These are phyloP conservation scores for Cladosporium sphaerospermum DNA, from an alignment of 2,329 filamentous ascomycete species.

Conservation along the genomic window DNA sequence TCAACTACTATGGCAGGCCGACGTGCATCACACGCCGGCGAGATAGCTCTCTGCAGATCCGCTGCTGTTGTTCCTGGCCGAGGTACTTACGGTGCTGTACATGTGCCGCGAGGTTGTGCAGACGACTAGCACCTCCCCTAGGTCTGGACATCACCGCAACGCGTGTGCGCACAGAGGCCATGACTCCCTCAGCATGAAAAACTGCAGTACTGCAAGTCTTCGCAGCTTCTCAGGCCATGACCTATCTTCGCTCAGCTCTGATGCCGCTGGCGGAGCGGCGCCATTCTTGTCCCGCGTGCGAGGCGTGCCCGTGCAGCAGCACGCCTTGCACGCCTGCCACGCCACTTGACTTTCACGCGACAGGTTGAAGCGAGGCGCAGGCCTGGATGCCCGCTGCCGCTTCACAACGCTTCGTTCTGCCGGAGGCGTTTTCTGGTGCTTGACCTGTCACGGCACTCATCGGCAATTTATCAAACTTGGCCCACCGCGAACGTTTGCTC, in stretches of 20 bases:
- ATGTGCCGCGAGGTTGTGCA: too few species aligned
- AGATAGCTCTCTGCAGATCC: too few species aligned
- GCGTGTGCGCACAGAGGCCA: too few species aligned
- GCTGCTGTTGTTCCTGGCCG: too few species aligned
- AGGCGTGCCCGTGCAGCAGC: neutral
- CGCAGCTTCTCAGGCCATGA: too few species aligned
- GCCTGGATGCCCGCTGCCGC: slow-evolving; percentile 5
- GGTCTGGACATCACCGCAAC: neutral
- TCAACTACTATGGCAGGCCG: neutral
- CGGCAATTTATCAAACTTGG: neutral
- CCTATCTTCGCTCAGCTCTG: too few species aligned
- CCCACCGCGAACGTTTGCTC: too few species aligned
- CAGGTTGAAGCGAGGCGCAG: neutral
- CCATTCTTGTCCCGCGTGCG: neutral
- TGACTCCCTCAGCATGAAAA: too few species aligned
- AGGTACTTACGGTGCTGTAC: too few species aligned
- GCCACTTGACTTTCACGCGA: neutral
- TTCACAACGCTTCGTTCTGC: neutral
- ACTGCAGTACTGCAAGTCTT: too few species aligned
- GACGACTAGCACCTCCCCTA: too few species aligned
- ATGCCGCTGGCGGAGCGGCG: neutral
- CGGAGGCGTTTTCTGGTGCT: neutral
- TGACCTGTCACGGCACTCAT: neutral
- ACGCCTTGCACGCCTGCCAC: neutral
- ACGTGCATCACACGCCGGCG: neutral